phyloP scores from a whole-genome alignment of 768 basidiomycete genomes.

The Russula emetica region DNA sequence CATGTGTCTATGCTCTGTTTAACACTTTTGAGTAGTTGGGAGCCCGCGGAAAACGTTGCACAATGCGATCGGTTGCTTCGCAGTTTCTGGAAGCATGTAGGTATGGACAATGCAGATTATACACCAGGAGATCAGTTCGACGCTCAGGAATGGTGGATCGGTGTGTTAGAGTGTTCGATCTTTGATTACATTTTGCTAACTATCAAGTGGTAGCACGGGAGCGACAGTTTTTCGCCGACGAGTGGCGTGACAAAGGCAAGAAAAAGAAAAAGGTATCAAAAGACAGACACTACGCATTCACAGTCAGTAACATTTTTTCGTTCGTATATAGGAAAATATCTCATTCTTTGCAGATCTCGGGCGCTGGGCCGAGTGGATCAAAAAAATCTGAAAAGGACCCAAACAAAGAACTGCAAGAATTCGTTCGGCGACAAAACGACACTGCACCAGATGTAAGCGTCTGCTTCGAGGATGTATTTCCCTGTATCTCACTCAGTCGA shows the following conservation, averaged over 20 bases:
- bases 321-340: neutral
- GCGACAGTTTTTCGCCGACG: conserved; percentile 36
- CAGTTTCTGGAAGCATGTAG: conserved; percentile 58
- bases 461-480: neutral
- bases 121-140: conserved; percentile 40
- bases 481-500: conserved; percentile 9
- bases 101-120: conserved; percentile 55
- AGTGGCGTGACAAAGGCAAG: conserved; percentile 20
- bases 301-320: neutral
- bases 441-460: conserved; percentile 23
- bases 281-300: conserved; percentile 22
- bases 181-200: conserved; percentile 1
- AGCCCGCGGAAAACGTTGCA: conserved; percentile 55
- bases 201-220: conserved; percentile 36
- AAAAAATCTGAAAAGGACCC: conserved; percentile 17
- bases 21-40: conserved; percentile 52
- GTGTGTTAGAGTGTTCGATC: conserved; percentile 35
- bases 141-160: conserved; percentile 55
- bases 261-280: conserved; percentile 21
- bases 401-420: conserved; percentile 29
- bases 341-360: conserved; percentile 12
- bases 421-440: conserved; percentile 17
- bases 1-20: conserved; percentile 5
- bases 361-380: conserved; percentile 6
- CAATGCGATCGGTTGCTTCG: conserved; percentile 53